These are phyloP conservation scores for Fusarium sp. DNA, from an alignment of 2,329 filamentous ascomycete genomes.

Conservation along the genomic window DNA sequence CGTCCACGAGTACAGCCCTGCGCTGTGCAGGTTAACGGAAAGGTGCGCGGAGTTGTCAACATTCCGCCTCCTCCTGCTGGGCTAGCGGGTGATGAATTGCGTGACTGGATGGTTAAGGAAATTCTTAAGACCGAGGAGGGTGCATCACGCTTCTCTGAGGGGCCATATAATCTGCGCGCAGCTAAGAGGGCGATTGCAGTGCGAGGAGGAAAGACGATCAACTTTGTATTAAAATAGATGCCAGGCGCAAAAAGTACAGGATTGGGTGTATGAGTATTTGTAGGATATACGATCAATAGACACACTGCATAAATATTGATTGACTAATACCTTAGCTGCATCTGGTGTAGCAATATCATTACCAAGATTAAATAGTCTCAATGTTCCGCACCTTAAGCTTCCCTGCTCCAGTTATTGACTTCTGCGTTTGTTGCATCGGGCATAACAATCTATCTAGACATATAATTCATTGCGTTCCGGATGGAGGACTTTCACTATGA, in stretches of 20 bases:
- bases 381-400: neutral
- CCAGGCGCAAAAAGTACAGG: neutral
- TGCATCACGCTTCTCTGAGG: slow-evolving; percentile 64
- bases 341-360: neutral
- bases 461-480: neutral
- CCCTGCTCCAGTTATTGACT: neutral
- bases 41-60: slow-evolving; percentile 74
- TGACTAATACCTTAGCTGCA: neutral
- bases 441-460: neutral
- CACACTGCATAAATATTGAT: neutral
- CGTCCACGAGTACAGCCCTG: slow-evolving; percentile 64
- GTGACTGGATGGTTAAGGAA: slow-evolving; percentile 70
- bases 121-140: slow-evolving; percentile 73
- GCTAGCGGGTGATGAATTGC: slow-evolving; percentile 59
- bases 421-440: neutral
- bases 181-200: slow-evolving; percentile 76
- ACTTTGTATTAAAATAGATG: slow-evolving; percentile 69
- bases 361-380: neutral
- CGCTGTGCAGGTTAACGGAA: slow-evolving; percentile 85
- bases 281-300: slow-evolving; percentile 23
- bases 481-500: neutral
- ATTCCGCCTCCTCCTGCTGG: slow-evolving; percentile 65
- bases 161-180: slow-evolving; percentile 58
- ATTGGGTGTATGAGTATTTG: slow-evolving; percentile 24
- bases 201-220: slow-evolving; percentile 74